Percentiles rank a stretch among this genome's conserved stretches.
phyloP scores from a whole-genome alignment of 169 alveolate genomes.

The Plasmodium knowlesi region DNA sequence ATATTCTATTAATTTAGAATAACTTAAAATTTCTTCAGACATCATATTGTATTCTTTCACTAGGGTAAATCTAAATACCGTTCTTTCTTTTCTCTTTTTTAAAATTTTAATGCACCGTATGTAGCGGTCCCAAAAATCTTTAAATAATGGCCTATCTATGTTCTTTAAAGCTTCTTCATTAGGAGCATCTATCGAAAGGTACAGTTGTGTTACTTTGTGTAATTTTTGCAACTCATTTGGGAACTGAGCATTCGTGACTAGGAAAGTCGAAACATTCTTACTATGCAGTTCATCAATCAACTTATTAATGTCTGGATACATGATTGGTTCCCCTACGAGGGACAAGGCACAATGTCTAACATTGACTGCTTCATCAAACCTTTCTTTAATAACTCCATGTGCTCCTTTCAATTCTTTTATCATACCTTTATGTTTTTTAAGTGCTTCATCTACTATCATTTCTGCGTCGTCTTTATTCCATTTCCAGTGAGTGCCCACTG shows the following conservation, averaged over 20 bases:
- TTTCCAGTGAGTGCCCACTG: slow-evolving; percentile 89
- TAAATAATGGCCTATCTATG: slow-evolving; percentile 90
- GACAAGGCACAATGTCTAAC: slow-evolving; percentile 89
- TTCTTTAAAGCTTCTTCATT: slow-evolving; percentile 80
- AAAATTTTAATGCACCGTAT: slow-evolving; percentile 83
- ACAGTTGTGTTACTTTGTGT: slow-evolving; percentile 88
- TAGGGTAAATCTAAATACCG: slow-evolving; percentile 88
- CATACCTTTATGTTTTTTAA: slow-evolving; percentile 78
- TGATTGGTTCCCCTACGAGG: slow-evolving; percentile 93
- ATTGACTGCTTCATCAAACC: slow-evolving; percentile 80
- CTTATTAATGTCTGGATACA: slow-evolving; percentile 91
- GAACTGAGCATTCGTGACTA: slow-evolving; percentile 92
- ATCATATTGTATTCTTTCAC: slow-evolving; percentile 85
- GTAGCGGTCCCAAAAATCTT: slow-evolving; percentile 91
- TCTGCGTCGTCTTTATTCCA: slow-evolving; percentile 90
- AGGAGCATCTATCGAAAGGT: slow-evolving; percentile 87
- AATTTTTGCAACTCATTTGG: slow-evolving; percentile 87
- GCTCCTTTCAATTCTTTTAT: slow-evolving; percentile 85
- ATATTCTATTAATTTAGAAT: slow-evolving; percentile 82
- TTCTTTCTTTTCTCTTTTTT: slow-evolving; percentile 84
- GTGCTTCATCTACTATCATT: slow-evolving; percentile 78
- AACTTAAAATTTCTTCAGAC: slow-evolving; percentile 81
- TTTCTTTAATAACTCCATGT: slow-evolving; percentile 76
- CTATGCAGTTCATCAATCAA: slow-evolving; percentile 86
- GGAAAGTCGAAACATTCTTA: slow-evolving; percentile 87